Base-by-base conservation (phyloP, 257 asterid species). In the Agastache rugosa region DNA sequence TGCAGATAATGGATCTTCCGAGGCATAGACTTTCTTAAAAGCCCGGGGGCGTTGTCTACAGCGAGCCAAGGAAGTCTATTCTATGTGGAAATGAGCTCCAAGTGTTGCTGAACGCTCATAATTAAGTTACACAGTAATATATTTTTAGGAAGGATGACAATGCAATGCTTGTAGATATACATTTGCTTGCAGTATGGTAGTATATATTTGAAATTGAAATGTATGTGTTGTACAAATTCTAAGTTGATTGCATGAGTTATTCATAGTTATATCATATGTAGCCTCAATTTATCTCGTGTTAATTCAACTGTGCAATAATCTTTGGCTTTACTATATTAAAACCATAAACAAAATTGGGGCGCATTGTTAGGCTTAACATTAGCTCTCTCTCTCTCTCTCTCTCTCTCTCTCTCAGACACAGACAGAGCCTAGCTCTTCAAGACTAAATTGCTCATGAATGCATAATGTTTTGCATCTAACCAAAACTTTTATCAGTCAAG, bases 1-100 rank as follows among this genome's bases (percentile, higher is more conserved):
- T 81, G 87, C 91, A 90, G 93, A 85, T 54, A 67, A 82, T 42
- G 85, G 56, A 79, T 66, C 74, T 35, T 78, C 79, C 3, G 92
- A 75, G 74, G 5, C 59, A 10, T 85, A 75, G 76, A 50, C 47
- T 67, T 22, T 72, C 48, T 58, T 39, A 16, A 7, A 39, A 10
- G 4, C 22, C 3, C n/a, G n/a, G 6, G 27, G 25, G 58, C 25
- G 11, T 7, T 17, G 11, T 45, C 11, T 14, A 45, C 51, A 14
- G 44, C 3, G 44, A 39, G 19, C n/a, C 73, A 42, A n/a, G 37
- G 19, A 39, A 63, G 42, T 53, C 9, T 67, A 25, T 51, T 9
- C 19, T 37, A 47, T 29, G 71, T 58, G 75, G 75, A 27, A 27
- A 39, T 41, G 16, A 44, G 64, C n/a, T 37, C 47, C 54, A 66